These are phyloP conservation scores for Mortierella sp. DNA, from an alignment of 371 early-diverging fungal genomes.

Conservation along the genomic window DNA sequence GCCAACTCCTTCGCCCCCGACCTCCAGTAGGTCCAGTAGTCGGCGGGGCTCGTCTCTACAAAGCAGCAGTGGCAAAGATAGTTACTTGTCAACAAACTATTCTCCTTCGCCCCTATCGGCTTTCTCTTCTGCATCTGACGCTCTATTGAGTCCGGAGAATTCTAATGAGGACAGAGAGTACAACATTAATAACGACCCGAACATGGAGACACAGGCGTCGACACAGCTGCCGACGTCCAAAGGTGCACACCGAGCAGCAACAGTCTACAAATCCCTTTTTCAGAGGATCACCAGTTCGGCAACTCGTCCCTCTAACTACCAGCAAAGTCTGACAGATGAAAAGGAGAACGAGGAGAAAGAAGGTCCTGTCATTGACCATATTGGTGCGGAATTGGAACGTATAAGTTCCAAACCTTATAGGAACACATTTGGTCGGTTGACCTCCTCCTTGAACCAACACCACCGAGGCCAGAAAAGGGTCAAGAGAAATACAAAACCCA, in stretches of 20 bases:
- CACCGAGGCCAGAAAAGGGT: no score
- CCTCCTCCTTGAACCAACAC: no score
- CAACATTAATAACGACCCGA: background rate
- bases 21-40: conserved; percentile 9
- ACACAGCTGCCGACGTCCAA: background rate
- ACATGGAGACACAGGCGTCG: background rate
- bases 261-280: conserved; percentile 7
- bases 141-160: no score
- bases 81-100: conserved; percentile 9
- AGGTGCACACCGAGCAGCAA: background rate
- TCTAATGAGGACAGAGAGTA: background rate
- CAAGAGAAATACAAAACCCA: no score
- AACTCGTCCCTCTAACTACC: background rate
- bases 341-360: background rate
- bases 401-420: conserved; percentile 1
- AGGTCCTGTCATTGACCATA: conserved; percentile 8
- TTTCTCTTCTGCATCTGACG: no score
- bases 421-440: conserved; percentile 22
- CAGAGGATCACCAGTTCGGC: conserved; percentile 9
- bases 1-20: conserved; percentile 30
- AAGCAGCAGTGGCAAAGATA: conserved; percentile 1
- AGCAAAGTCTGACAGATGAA: no score
- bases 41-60: conserved; percentile 7
- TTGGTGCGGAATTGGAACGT: conserved; percentile 16
- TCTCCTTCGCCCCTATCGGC: conserved; percentile 22